Conservation (phyloP, 1,139 yeast species). For the Arxiozyma slooffiae region DNA sequence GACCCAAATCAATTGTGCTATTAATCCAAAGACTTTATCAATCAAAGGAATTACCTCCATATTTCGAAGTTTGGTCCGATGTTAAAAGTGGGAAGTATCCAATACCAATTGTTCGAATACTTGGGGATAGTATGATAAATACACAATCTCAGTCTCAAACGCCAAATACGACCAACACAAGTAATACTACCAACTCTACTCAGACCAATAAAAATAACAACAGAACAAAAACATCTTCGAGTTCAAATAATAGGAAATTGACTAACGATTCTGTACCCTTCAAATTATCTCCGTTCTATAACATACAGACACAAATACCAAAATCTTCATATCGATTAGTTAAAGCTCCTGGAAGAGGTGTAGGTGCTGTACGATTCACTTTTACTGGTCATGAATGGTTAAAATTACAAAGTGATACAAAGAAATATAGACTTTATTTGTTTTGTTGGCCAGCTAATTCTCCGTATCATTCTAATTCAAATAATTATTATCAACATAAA, state of each 20-base stretch:
- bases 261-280: conserved; percentile 4
- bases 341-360: conserved; percentile 34
- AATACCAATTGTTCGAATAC: neutral
- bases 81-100: conserved; percentile 5
- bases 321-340: conserved; percentile 35
- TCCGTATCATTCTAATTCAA: conserved; percentile 6
- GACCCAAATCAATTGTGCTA: conserved; percentile 38
- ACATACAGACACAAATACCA: conserved; percentile 35
- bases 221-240: neutral
- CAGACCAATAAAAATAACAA: neutral
- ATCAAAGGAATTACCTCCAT: conserved; percentile 36
- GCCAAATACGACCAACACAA: too few relatives aligned
- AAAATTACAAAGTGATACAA: conserved; percentile 21
- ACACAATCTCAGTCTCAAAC: neutral
- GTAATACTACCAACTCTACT: neutral
- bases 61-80: conserved; percentile 15
- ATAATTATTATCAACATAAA: conserved; percentile 25
- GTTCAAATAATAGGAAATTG: neutral
- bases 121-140: neutral
- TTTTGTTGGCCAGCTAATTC: conserved; percentile 35
- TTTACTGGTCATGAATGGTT: conserved; percentile 33
- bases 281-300: conserved; percentile 37
- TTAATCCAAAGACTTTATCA: conserved; percentile 35
- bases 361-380: conserved; percentile 32
- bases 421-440: conserved; percentile 33